These are phyloP conservation scores for Monosporozyma siamensis DNA, from an alignment of 805 yeast species.

Conservation along the genomic window DNA sequence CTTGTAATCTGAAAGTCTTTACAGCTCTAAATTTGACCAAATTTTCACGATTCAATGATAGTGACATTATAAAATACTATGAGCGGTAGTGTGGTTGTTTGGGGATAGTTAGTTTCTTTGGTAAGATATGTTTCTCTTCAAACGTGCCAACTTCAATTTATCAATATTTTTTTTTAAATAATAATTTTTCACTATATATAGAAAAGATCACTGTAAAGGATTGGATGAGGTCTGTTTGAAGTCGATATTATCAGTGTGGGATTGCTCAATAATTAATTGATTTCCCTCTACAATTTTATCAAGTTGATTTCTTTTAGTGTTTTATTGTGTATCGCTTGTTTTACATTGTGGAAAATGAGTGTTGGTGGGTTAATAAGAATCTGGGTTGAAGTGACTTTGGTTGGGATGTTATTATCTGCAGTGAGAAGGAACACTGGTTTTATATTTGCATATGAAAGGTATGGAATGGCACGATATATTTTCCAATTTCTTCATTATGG, in stretches of 20 bases:
- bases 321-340: not conserved
- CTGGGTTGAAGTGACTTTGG: conserved; percentile 65
- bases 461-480: conserved; percentile 39
- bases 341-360: conserved; percentile 8
- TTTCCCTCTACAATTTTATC: too few relatives aligned
- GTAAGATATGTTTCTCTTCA: too few relatives aligned
- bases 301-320: too few relatives aligned
- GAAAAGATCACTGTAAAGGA: too few relatives aligned
- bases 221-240: too few relatives aligned
- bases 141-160: too few relatives aligned
- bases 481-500: conserved; percentile 50
- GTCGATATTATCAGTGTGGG: too few relatives aligned
- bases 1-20: conserved; percentile 45
- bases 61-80: conserved; percentile 7
- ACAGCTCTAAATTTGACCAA: conserved; percentile 30
- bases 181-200: too few relatives aligned
- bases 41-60: conserved; percentile 22
- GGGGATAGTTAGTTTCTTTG: too few relatives aligned
- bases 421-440: conserved; percentile 76
- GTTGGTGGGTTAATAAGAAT: conserved; percentile 41
- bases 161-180: too few relatives aligned
- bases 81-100: too few relatives aligned
- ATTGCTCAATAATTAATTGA: too few relatives aligned
- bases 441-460: conserved; percentile 31
- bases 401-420: conserved; percentile 80